phyloP scores from a whole-genome alignment of 225 moss, liverwort and hornwort species.

The Physcomitrellopsis africana region DNA sequence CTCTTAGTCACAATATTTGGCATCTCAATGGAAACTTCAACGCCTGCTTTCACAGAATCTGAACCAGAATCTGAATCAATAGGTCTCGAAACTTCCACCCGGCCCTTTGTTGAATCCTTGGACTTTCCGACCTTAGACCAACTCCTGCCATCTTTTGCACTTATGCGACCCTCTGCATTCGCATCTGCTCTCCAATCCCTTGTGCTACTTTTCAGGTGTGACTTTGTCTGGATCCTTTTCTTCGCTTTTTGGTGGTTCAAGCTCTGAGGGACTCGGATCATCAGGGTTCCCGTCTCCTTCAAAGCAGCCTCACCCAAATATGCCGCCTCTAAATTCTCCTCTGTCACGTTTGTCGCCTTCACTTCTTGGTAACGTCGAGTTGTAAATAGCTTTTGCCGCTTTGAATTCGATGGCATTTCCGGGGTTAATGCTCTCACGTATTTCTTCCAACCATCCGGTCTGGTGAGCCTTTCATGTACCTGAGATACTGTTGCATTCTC shows the following conservation, averaged over 20 bases:
- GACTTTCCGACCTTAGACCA: conserved; percentile 36
- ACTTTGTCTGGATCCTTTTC: conserved; percentile 62
- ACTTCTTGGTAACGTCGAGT: conserved; percentile 44
- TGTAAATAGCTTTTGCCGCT: conserved; percentile 51
- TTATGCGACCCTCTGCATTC: conserved; percentile 23
- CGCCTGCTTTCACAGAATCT: conserved; percentile 13
- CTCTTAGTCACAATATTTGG: conserved; percentile 48
- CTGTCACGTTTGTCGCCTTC: conserved; percentile 49
- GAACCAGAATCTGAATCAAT: conserved; percentile 24
- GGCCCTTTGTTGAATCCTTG: conserved; percentile 25
- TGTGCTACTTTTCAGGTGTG: conserved; percentile 30
- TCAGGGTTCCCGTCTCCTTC: conserved; percentile 51
- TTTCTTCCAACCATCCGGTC: conserved; percentile 34
- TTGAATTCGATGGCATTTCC: conserved; percentile 47
- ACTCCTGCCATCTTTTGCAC: conserved; percentile 29
- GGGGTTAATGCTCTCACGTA: conserved; percentile 33
- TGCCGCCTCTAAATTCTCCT: conserved; percentile 42
- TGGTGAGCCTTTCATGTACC: conserved; percentile 30
- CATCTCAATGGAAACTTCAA: conserved; percentile 19
- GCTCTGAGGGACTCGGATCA: conserved; percentile 73
- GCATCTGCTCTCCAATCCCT: conserved; percentile 35
- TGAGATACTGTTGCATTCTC: conserved; percentile 38
- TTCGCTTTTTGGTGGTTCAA: conserved; percentile 75
- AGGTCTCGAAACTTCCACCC: conserved; percentile 32
- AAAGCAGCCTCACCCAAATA: conserved; percentile 23